Conservation (phyloP, 108 stramenopile species). For the Skeletonema marinoi region DNA sequence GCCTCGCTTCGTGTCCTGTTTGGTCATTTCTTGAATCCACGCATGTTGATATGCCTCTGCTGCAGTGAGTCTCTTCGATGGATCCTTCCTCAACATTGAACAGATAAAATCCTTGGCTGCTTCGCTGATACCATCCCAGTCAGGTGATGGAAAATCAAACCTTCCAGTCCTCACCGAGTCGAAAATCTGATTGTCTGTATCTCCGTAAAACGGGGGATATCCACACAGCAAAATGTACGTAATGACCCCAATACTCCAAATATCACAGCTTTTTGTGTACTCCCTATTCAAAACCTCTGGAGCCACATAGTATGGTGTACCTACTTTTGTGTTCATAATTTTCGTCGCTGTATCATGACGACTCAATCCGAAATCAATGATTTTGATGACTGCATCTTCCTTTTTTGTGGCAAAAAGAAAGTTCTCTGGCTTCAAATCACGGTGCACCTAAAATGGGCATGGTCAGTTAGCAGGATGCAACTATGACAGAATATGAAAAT, state of each 20-base stretch:
- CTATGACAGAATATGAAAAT: not conserved
- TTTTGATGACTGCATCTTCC: conserved; percentile 89
- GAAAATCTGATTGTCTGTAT: conserved; percentile 63
- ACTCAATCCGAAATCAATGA: conserved; percentile 98
- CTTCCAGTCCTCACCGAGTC: conserved; percentile 67
- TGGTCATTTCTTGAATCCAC: conserved; percentile 69
- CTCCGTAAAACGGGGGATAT: conserved; percentile 71
- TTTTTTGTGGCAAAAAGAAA: conserved; percentile 87
- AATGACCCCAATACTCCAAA: conserved; percentile 95
- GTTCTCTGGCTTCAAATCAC: conserved; percentile 93
- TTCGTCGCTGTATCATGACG: conserved; percentile 80
- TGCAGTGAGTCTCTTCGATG: conserved; percentile 73
- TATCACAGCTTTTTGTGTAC: conserved; percentile 94
- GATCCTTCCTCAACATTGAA: conserved; percentile 63
- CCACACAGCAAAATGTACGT: conserved; percentile 93
- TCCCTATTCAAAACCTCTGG: conserved; percentile 92
- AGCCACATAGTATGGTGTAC: conserved; percentile 93
- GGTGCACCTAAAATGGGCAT: conserved; percentile 50
- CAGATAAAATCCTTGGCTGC: conserved; percentile 78
- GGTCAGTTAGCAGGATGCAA: not conserved
- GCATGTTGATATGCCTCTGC: conserved; percentile 68
- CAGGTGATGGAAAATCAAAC: conserved; percentile 85
- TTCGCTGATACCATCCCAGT: conserved; percentile 80
- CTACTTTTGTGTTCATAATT: conserved; percentile 93
- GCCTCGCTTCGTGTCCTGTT: not conserved